Conservation (phyloP, 257 asterid genomes). For the Verbascum thapsus region DNA sequence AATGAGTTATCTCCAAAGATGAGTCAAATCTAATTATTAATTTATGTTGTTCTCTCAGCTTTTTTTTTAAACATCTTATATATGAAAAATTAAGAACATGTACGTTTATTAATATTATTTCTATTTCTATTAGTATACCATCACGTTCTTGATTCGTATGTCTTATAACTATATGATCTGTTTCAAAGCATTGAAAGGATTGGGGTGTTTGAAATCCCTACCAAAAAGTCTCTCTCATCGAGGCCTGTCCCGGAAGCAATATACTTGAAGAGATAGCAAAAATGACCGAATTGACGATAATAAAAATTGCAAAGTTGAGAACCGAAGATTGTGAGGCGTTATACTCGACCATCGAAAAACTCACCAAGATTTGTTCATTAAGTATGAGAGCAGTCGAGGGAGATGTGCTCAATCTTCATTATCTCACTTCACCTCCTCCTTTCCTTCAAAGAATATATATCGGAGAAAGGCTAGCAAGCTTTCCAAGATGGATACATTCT, state of each 20-base stretch:
- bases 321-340: slow-evolving; percentile 33
- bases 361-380: too few relatives aligned
- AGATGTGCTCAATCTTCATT: too few relatives aligned
- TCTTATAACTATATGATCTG: slow-evolving; percentile 32
- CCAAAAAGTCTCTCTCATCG: slow-evolving; percentile 32
- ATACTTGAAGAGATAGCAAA: slow-evolving; percentile 30
- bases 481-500: slow-evolving; percentile 39
- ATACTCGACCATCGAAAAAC: slow-evolving; percentile 34
- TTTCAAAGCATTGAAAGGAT: slow-evolving; percentile 37
- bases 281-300: slow-evolving; percentile 32
- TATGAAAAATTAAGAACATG: too few relatives aligned
- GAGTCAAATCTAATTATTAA: too few relatives aligned
- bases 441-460: too few relatives aligned
- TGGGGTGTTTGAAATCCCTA: slow-evolving; percentile 33
- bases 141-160: slow-evolving; percentile 24
- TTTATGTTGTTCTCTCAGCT: too few relatives aligned
- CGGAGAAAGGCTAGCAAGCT: slow-evolving; percentile 24
- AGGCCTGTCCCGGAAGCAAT: slow-evolving; percentile 30
- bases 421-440: too few relatives aligned
- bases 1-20: too few relatives aligned
- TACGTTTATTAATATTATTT: too few relatives aligned
- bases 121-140: slow-evolving; percentile 36
- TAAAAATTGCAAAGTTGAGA: slow-evolving; percentile 34
- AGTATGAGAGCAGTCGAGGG: too few relatives aligned
- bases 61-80: too few relatives aligned